phyloP scores from a whole-genome alignment of 106 monocot species.

The Allium sativum region DNA sequence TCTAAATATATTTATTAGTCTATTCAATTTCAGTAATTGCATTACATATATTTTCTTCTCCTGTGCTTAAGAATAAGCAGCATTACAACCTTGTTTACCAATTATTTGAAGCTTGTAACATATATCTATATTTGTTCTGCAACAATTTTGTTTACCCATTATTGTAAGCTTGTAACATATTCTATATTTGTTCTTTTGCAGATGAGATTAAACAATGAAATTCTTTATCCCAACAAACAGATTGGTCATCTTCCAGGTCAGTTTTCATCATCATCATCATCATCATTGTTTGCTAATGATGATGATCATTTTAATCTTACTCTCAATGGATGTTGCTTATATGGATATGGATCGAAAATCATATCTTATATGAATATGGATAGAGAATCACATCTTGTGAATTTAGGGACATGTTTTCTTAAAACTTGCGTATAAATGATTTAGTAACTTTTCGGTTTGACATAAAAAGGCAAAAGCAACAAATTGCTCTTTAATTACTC shows the following conservation, averaged over 20 bases:
- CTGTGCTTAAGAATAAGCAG: not conserved
- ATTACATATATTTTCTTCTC: not conserved
- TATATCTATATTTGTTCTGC: not conserved
- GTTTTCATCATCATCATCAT: not conserved
- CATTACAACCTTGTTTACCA: not conserved
- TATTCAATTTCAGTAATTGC: not conserved
- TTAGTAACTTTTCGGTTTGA: no score
- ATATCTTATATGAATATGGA: no score
- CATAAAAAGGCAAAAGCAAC: no score
- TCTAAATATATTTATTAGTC: not conserved
- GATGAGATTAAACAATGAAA: not conserved
- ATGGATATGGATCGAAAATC: no score
- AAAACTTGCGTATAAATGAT: no score
- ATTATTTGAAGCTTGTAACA: not conserved
- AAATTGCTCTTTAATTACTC: no score
- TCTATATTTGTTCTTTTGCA: not conserved
- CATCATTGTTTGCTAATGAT: no score
- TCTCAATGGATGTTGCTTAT: no score
- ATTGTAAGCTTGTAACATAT: not conserved
- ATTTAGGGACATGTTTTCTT: no score
- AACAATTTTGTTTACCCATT: not conserved
- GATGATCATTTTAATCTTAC: no score
- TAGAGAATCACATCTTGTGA: no score
- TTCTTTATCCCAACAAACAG: not conserved
- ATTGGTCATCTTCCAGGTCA: not conserved